Evolutionary conservation across 2,329 filamentous ascomycete genomes (phyloP).

Genomic region (Rhexocercosporidium sp.): DNA sequence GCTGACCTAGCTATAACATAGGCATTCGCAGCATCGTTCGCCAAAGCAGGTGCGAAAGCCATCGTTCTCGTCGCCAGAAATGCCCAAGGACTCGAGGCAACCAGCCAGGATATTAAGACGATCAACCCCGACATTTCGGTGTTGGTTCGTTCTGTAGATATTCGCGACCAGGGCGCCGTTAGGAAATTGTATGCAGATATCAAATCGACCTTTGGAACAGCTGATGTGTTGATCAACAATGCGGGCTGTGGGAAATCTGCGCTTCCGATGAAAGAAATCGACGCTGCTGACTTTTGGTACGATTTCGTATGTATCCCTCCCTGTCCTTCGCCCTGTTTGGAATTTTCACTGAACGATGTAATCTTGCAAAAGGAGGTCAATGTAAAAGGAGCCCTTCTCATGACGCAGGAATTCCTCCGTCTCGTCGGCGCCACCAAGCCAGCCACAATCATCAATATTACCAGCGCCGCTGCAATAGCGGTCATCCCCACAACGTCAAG

Average conservation of each 20-base stretch:
- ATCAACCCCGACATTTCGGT: slow-evolving; percentile 42
- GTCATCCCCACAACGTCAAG: slow-evolving; percentile 7
- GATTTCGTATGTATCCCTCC: slow-evolving; percentile 17
- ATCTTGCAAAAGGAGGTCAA: slow-evolving; percentile 41
- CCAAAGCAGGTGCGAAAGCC: slow-evolving; percentile 42
- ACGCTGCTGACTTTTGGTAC: slow-evolving; percentile 23
- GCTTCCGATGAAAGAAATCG: slow-evolving; percentile 11
- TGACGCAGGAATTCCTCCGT: slow-evolving; percentile 42
- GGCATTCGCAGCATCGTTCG: slow-evolving; percentile 30
- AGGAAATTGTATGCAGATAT: slow-evolving; percentile 27
- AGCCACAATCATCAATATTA: slow-evolving; percentile 27
- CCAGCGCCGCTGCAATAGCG: slow-evolving; percentile 12
- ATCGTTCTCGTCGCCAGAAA: slow-evolving; percentile 44
- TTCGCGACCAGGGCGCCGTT: slow-evolving; percentile 32
- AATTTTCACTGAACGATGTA: not conserved
- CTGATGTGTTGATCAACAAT: slow-evolving; percentile 56
- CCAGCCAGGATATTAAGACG: slow-evolving; percentile 36
- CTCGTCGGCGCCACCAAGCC: slow-evolving; percentile 20
- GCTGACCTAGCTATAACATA: not conserved
- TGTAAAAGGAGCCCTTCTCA: slow-evolving; percentile 42
- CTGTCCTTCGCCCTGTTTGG: too few relatives aligned
- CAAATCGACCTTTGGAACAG: slow-evolving; percentile 45
- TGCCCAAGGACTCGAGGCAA: slow-evolving; percentile 35
- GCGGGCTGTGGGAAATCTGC: slow-evolving; percentile 14
- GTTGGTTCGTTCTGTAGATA: slow-evolving; percentile 39